Conservation (phyloP, 192 early-diverging fungal genomes). For the Helicostylum pulchrum region DNA sequence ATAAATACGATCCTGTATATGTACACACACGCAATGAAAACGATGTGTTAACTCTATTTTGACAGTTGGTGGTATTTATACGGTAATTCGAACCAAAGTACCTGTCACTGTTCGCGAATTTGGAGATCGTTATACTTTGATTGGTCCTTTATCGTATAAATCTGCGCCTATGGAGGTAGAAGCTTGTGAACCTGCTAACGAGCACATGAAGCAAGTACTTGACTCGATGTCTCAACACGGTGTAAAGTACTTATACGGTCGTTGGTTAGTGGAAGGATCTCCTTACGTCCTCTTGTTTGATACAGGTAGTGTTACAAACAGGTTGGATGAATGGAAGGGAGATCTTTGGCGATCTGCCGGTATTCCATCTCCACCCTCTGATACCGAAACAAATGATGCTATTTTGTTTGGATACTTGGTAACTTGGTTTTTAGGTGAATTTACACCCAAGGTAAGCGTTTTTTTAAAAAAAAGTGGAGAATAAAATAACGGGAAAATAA, state of each 20-base stretch:
- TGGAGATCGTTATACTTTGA: conserved; percentile 89
- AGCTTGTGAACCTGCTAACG: conserved; percentile 65
- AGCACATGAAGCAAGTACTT: conserved; percentile 65
- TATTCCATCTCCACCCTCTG: conserved; percentile 90
- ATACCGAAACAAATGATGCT: conserved; percentile 91
- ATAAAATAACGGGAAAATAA: neutral
- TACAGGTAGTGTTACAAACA: conserved; percentile 68
- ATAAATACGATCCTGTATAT: no score
- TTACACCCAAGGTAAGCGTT: conserved; percentile 27
- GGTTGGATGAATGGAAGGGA: conserved; percentile 93
- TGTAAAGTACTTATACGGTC: conserved; percentile 83
- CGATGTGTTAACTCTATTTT: neutral
- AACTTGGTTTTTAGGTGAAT: conserved; percentile 90
- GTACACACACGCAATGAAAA: neutral
- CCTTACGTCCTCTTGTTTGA: conserved; percentile 90
- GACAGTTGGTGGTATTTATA: conserved; percentile 96
- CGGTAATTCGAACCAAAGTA: conserved; percentile 95
- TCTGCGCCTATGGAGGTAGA: conserved; percentile 91
- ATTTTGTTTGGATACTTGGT: conserved; percentile 93
- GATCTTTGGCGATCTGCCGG: conserved; percentile 89
- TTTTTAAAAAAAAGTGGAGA: neutral
- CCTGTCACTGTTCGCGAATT: conserved; percentile 94
- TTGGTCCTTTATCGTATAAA: conserved; percentile 86
- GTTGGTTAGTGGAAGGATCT: conserved; percentile 93
- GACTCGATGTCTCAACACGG: conserved; percentile 67